Evolutionary conservation across 176 grass and related monocot genomes (phyloP).

Genomic region (Guadua angustifolia): DNA sequence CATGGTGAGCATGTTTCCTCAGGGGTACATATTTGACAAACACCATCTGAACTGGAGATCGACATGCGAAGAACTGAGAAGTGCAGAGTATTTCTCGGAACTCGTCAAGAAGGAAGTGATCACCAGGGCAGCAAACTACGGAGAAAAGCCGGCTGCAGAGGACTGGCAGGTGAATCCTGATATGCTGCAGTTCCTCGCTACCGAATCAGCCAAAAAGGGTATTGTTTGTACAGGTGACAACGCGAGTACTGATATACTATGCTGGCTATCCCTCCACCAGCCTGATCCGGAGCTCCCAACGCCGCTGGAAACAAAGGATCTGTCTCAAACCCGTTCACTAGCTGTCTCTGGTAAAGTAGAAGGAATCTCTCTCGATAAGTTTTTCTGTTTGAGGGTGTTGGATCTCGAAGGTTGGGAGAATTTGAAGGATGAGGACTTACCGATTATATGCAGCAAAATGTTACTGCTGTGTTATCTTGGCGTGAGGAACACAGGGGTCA

Average conservation of each 20-base stretch:
- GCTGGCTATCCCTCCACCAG: background rate
- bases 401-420: slow-evolving; percentile 22
- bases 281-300: background rate
- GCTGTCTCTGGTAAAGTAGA: background rate
- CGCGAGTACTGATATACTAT: background rate
- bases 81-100: background rate
- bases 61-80: background rate
- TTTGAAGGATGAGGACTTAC: background rate
- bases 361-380: background rate
- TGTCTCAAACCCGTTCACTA: background rate
- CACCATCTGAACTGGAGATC: background rate
- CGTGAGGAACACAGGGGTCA: background rate
- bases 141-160: background rate
- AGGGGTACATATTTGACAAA: background rate
- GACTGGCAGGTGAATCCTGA: background rate
- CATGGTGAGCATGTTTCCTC: background rate
- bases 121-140: background rate
- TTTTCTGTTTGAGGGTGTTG: background rate
- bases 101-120: background rate
- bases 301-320: background rate
- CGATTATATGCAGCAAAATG: background rate
- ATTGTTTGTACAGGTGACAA: background rate
- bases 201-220: background rate
- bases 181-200: background rate
- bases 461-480: background rate